Base-by-base conservation (phyloP, 495 filamentous ascomycete genomes). In the Xylaria castorea region DNA sequence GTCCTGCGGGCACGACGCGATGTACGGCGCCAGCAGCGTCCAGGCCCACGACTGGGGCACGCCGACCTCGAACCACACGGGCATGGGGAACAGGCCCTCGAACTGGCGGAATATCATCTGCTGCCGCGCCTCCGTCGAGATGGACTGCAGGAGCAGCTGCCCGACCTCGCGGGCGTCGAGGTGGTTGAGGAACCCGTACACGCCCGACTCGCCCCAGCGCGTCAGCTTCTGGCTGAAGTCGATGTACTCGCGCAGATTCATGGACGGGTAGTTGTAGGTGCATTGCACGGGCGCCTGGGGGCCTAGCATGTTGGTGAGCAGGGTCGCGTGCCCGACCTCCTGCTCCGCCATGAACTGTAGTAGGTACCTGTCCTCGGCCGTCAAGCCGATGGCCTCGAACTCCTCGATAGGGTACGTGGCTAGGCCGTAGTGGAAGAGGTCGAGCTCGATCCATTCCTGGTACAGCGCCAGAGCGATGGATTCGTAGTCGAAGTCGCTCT, bases 41-140 rank as follows among this genome's bases (percentile, higher is more conserved):
- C 94, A 97, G 2, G 91, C 89, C 92, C 94, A 97, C 0, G 91
- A 93, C 78, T 97, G 94, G 0, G 93, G 93, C 25, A 94, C 88
- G 32, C 92, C 92, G 12, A 89, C 86, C 80, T 94, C 89, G 79
- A 95, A 95, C 92, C 92, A 97, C 3, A 92, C 92, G 0, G 93
- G 91, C 91, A 93, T 94, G 3, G 94, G 92, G 81, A 92, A 92
- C 30, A 97, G 88, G 34, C 93, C 94, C 38, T 89, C 86, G 81
- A 97, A 93, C 74, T 97, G 93, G 30, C 94, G 91, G 87, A 96
- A 97, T 70, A 92, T 92, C 85, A 94, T 87, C 83, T 97, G 93
- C 82, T 97, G 94, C 2, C 94, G 90, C 18, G 92, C 91, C 75
- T 97, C 94, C n/a, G 90, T 92, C 30, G 92, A 88, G 81, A 97